Evolutionary conservation across 2,329 filamentous ascomycete species (phyloP), one percentile per base, ranked within the genome.

Genomic region (Fusarium sp.): DNA sequence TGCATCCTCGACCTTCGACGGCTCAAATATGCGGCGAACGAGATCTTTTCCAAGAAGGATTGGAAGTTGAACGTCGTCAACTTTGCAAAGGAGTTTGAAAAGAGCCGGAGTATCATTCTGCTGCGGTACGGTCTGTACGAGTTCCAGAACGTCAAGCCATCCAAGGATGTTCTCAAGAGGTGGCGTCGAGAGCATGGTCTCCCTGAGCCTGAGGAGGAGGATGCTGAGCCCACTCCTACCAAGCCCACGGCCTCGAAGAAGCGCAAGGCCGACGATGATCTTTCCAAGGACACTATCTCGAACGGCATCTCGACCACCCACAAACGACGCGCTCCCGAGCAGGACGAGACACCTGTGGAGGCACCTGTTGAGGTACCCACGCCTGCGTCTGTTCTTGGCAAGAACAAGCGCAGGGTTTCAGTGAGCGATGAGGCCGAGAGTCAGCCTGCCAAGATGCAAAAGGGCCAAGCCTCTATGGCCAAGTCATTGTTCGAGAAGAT

Each of bases 81-180:
- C 79, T 91, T 91, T 67, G 89, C 89, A 42, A 91, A 91, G 79
- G 89, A 91, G 79, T 91, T 90, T 70, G 89, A 91, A 79, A 91
- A 91, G 83, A 91, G 89, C 77, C 85, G 89, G 58, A 89, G 88
- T 74, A 82, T 91, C 50, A 91, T 91, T 66, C 86, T 91, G 81
- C 78, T 91, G 65, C 88, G 89, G 57, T 91, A 91, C 70, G 89
- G 89, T 3, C 85, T 91, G 2, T 91, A 91, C 77, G 88, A 91
- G 76, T 91, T 91, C 82, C 90, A 91, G 82, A 91, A 88, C 20
- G 86, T 91, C 47, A 90, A 90, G 76, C 88, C 89, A 2, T 89
- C 89, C 0, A 87, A 86, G 69, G 88, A 90, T 42, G 84, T 90
- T 10, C 83, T 91, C 63, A 88, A 87, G 79, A 88, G 88, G 75